Evolutionary conservation across 2,329 filamentous ascomycete species (phyloP).

Genomic region (Trichoderma arundinaceum): DNA sequence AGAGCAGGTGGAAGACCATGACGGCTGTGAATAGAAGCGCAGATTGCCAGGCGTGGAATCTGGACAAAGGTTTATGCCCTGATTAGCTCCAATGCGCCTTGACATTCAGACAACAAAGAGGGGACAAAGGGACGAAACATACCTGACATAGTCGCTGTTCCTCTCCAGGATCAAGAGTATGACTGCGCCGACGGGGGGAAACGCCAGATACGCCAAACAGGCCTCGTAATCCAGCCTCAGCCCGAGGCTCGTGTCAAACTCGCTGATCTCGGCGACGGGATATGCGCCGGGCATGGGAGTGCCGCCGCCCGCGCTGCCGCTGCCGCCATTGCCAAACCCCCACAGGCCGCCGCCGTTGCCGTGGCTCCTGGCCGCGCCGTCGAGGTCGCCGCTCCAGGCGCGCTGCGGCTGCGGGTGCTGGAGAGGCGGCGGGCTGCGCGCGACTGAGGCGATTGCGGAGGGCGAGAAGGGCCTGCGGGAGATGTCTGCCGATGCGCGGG

Average conservation of each 20-base stretch:
- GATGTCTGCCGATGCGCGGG: slow-evolving; percentile 61
- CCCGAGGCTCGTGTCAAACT: slow-evolving; percentile 91
- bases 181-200: slow-evolving; percentile 86
- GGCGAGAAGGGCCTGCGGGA: slow-evolving; percentile 62
- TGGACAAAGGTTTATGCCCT: slow-evolving; percentile 42
- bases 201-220: slow-evolving; percentile 81
- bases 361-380: slow-evolving; percentile 46
- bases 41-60: slow-evolving; percentile 97
- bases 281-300: slow-evolving; percentile 46
- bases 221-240: slow-evolving; percentile 89
- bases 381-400: slow-evolving; percentile 52
- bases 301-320: slow-evolving; percentile 36
- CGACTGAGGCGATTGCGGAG: slow-evolving; percentile 46
- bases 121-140: slow-evolving; percentile 36
- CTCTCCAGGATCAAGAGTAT: slow-evolving; percentile 84
- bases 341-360: slow-evolving; percentile 32
- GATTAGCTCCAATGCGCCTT: neutral
- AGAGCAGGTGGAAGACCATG: slow-evolving; percentile 80
- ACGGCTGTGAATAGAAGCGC: slow-evolving; percentile 77
- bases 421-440: slow-evolving; percentile 50
- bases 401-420: slow-evolving; percentile 62
- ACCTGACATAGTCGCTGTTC: slow-evolving; percentile 97
- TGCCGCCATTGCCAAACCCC: slow-evolving; percentile 29
- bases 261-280: slow-evolving; percentile 63
- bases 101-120: neutral